Percentiles rank a stretch among this genome's conserved stretches.
These are phyloP conservation scores for Kwoniella newhampshirensis DNA, from an alignment of 768 basidiomycete genomes.

Conservation along the genomic window DNA sequence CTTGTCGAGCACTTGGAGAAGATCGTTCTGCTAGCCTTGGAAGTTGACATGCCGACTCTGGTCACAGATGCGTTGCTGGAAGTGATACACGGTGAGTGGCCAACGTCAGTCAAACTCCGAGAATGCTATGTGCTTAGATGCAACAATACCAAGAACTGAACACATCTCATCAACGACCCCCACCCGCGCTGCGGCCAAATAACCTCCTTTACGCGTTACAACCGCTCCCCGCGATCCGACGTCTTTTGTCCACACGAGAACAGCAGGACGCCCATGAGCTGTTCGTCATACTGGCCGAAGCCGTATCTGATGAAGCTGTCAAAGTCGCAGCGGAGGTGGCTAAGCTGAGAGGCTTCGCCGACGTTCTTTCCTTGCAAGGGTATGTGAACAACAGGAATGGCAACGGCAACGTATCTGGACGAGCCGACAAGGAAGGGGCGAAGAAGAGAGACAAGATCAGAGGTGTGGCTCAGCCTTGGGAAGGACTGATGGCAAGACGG, in stretches of 20 bases:
- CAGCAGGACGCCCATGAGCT: conserved; percentile 98
- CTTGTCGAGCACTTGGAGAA: conserved; percentile 76
- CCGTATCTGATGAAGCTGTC: conserved; percentile 77
- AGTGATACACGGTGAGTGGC: conserved; percentile 64
- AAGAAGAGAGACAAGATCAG: conserved; percentile 27
- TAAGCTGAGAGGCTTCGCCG: conserved; percentile 71
- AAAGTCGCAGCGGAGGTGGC: conserved; percentile 70
- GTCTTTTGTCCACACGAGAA: conserved; percentile 74
- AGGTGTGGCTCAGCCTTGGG: conserved; percentile 54
- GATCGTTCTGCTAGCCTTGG: conserved; percentile 73
- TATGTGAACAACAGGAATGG: conserved; percentile 22
- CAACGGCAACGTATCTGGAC: not conserved
- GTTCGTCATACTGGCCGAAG: conserved; percentile 90
- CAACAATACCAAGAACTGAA: conserved; percentile 47
- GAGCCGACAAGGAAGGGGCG: conserved; percentile 15
- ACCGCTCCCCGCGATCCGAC: conserved; percentile 54
- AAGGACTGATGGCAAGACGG: conserved; percentile 85
- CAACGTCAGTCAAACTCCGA: not conserved
- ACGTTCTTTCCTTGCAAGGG: conserved; percentile 31
- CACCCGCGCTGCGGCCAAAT: conserved; percentile 68
- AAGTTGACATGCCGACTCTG: conserved; percentile 76
- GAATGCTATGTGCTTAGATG: not conserved
- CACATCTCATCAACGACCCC: conserved; percentile 53
- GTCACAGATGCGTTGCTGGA: conserved; percentile 77
- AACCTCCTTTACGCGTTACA: conserved; percentile 71